These are phyloP conservation scores for Talaromyces sp. DNA, from an alignment of 2,329 filamentous ascomycete species.

Conservation along the genomic window DNA sequence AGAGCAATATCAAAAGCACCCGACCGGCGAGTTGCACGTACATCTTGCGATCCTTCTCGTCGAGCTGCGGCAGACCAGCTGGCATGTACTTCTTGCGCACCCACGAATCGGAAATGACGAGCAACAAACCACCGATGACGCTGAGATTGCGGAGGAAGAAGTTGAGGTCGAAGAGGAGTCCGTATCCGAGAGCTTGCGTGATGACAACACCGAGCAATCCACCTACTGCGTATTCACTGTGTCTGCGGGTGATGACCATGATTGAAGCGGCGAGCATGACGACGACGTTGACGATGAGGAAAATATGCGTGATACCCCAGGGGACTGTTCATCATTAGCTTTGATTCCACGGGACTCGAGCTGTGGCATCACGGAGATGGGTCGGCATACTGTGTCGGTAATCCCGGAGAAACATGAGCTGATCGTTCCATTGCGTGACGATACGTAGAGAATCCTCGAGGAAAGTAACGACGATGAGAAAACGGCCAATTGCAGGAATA, in stretches of 20 bases:
- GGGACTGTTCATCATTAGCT: constrained; percentile 61
- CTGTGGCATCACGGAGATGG: constrained; percentile 8
- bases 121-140: constrained; percentile 92
- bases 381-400: constrained; percentile 79
- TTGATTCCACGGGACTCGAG: neutral
- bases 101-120: constrained; percentile 98
- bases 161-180: constrained; percentile 97
- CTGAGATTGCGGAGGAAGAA: constrained; percentile 99
- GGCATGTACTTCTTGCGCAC: constrained; percentile 97
- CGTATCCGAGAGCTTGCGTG: constrained; percentile 92
- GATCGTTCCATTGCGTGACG: constrained; percentile 94
- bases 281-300: constrained; percentile 85
- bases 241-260: constrained; percentile 85
- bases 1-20: constrained; percentile 94
- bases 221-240: constrained; percentile 87
- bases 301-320: constrained; percentile 81
- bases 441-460: constrained; percentile 95
- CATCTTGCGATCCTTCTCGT: constrained; percentile 99
- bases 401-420: constrained; percentile 86
- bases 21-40: constrained; percentile 98
- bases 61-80: constrained; percentile 85
- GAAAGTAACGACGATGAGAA: constrained; percentile 97
- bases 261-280: constrained; percentile 79
- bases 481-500: constrained; percentile 90
- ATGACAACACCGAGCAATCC: constrained; percentile 89